These are phyloP conservation scores for Oryza glumipatula DNA, from an alignment of 176 grass and related monocot species.

Conservation along the genomic window DNA sequence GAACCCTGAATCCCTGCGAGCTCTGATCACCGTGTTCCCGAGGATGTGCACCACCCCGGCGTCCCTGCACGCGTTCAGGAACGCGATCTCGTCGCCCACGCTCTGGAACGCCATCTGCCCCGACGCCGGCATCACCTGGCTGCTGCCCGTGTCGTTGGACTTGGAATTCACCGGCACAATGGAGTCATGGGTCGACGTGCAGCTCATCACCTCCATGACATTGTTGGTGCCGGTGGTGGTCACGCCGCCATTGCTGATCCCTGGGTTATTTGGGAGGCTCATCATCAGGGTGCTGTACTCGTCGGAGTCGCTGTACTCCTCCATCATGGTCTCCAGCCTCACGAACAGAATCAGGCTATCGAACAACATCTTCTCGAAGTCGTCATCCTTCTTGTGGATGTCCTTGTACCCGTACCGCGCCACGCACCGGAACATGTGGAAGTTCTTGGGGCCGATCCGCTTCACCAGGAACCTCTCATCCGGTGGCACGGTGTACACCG, in stretches of 20 bases:
- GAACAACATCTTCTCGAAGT: slow-evolving; percentile 74
- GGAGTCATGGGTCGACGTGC: slow-evolving; percentile 50
- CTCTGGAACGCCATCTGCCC: slow-evolving; percentile 39
- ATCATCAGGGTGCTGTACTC: slow-evolving; percentile 45
- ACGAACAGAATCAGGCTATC: slow-evolving; percentile 56
- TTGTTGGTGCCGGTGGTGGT: background rate
- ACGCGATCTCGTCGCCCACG: slow-evolving; percentile 59
- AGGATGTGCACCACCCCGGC: slow-evolving; percentile 87
- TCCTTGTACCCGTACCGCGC: slow-evolving; percentile 88
- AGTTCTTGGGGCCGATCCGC: slow-evolving; percentile 68
- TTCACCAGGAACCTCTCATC: slow-evolving; percentile 75
- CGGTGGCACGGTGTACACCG: slow-evolving; percentile 62
- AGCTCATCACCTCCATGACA: slow-evolving; percentile 43
- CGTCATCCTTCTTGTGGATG: slow-evolving; percentile 72
- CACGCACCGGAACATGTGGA: slow-evolving; percentile 80
- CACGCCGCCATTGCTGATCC: slow-evolving; percentile 3
- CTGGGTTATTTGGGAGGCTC: slow-evolving; percentile 2
- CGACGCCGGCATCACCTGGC: slow-evolving; percentile 36
- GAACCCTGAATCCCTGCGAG: slow-evolving; percentile 57
- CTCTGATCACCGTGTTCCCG: slow-evolving; percentile 73
- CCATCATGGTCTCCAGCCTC: slow-evolving; percentile 74
- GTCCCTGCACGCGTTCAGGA: slow-evolving; percentile 66
- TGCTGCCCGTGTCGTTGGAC: slow-evolving; percentile 17
- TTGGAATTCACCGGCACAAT: slow-evolving; percentile 49
- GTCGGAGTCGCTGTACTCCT: slow-evolving; percentile 65